Evolutionary conservation across 805 yeast genomes (phyloP), one percentile per base, ranked within the genome.

Genomic region (Tetrapisispora fleetii): DNA sequence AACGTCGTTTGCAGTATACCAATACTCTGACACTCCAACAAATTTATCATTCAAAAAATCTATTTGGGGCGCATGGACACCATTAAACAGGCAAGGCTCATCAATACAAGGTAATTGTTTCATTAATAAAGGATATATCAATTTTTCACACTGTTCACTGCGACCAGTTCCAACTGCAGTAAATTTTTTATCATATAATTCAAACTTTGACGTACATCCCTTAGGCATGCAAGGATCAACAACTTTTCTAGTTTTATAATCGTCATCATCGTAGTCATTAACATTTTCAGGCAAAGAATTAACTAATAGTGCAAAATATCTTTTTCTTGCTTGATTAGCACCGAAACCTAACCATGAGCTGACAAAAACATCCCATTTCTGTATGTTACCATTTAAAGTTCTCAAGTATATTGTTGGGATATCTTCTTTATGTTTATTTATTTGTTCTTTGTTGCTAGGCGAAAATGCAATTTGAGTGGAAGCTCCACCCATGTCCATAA

Each of bases 401-500:
- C 89, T 75, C 49, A 93, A 67, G 16, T 74, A 71, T 1, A 93
- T 77, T 2, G 72, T 74, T 28, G 83, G 78, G 48, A 90, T 73
- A 62, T 89, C 95, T 47, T 90, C 90, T 39, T 68, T 62, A 63
- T 88, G 95, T 52, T 75, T 75, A 24, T 63, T 67, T 8, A 83
- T 65, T 52, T 87, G 89, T n/a, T 75, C 70, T 4, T 58, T 53
- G 38, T 75, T 73, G 3, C 80, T 75, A 0, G 97, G 97, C 9
- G 85, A 89, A 73, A 90, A 93, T 9, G 98, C 95, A 21, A 93
- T 78, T 62, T 93, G 99, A 0, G 96, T 88, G 1, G 96, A 88
- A 0, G 99, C 99, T 14, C 99, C 99, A 16, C 99, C 99, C 99
- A 93, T 93, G 65, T 93, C 99, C 91, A 93, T 84, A 58, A 93